phyloP scores from a whole-genome alignment of 2,329 filamentous ascomycete species.

The Neopestalotiopsis sp. region DNA sequence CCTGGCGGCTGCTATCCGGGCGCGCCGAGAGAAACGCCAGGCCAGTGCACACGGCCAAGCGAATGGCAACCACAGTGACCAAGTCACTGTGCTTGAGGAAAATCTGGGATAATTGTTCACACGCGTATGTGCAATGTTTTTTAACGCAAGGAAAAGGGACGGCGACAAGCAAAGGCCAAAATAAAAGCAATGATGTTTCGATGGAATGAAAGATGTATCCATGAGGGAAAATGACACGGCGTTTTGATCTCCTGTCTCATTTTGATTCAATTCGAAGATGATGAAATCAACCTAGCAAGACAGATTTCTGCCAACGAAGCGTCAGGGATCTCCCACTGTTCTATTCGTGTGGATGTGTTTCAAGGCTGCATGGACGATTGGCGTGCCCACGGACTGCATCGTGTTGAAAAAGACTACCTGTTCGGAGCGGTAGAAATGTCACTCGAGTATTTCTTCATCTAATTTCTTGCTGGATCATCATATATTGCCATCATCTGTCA shows the following conservation, averaged over 20 bases:
- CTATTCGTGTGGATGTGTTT: no score
- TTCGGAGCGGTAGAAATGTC: no score
- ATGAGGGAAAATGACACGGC: not conserved
- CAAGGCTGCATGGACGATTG: no score
- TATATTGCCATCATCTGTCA: not conserved
- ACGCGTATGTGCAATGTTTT: not conserved
- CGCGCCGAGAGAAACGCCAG: conserved; percentile 63
- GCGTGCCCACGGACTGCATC: no score
- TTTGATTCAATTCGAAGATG: not conserved
- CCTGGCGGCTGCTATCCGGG: conserved; percentile 82
- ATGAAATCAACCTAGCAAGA: not conserved
- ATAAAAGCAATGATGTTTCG: conserved; percentile 10
- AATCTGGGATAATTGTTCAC: conserved; percentile 34
- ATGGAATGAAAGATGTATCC: not conserved
- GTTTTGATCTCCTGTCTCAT: not conserved
- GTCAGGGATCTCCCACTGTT: no score
- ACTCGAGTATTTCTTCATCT: no score
- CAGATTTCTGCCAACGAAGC: no score
- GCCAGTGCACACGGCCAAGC: conserved; percentile 35
- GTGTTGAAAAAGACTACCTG: no score
- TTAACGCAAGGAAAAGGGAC: conserved; percentile 8
- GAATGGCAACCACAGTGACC: conserved; percentile 30
- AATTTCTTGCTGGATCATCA: not conserved
- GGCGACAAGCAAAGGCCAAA: not conserved
- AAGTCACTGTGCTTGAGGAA: conserved; percentile 57